These are phyloP conservation scores for Solanum sparsipilum DNA, from an alignment of 257 asterid species.

Conservation along the genomic window DNA sequence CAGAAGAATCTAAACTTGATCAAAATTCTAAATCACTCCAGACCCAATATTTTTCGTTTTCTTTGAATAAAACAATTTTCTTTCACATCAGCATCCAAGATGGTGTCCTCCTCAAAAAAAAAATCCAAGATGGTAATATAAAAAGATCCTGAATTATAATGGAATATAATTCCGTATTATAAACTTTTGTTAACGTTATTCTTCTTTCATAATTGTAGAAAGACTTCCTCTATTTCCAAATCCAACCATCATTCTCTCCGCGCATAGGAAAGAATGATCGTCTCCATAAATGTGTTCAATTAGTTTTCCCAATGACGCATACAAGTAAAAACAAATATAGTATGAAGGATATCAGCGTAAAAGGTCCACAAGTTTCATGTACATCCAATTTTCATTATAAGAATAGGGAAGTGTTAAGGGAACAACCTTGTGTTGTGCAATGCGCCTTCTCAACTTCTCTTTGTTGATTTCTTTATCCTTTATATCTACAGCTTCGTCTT, in stretches of 20 bases:
- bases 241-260: not conserved
- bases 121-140: not conserved
- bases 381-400: not conserved
- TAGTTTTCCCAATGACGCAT: not conserved
- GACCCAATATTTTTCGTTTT: not conserved
- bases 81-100: not conserved
- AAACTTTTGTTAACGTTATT: not conserved
- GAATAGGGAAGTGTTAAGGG: not conserved
- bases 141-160: not conserved
- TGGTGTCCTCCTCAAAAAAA: not conserved
- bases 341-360: not conserved
- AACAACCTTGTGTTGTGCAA: slow-evolving; percentile 67
- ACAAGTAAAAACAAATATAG: not conserved
- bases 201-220: not conserved
- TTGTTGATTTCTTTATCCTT: slow-evolving; percentile 81
- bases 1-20: not conserved
- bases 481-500: slow-evolving; percentile 70
- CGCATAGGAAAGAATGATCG: not conserved
- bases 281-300: not conserved
- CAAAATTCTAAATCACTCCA: not conserved
- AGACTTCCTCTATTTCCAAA: not conserved
- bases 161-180: not conserved
- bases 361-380: not conserved
- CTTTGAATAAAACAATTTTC: not conserved
- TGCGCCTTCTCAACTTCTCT: slow-evolving; percentile 76